These are phyloP conservation scores for Chaetoceros tenuissimus DNA, from an alignment of 108 stramenopile genomes.

Conservation along the genomic window DNA sequence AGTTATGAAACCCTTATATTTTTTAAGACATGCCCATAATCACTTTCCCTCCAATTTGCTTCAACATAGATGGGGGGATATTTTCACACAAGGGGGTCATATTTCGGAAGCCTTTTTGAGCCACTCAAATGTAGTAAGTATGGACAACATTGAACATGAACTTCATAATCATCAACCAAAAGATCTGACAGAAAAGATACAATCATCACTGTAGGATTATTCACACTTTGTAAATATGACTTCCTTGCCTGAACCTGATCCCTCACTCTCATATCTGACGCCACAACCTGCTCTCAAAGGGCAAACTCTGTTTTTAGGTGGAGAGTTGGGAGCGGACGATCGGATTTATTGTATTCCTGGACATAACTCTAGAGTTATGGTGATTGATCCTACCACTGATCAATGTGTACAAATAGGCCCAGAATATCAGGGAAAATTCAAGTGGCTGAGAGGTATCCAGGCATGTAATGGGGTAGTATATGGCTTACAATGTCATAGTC, in stretches of 20 bases:
- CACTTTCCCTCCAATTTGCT: too few species aligned
- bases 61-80: too few species aligned
- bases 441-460: conserved; percentile 79
- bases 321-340: conserved; percentile 54
- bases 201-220: too few species aligned
- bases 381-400: conserved; percentile 50
- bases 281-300: conserved; percentile 10
- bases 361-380: conserved; percentile 49
- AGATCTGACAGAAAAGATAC: too few species aligned
- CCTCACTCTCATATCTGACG: conserved; percentile 1
- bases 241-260: not conserved
- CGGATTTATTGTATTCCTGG: conserved; percentile 85
- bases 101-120: too few species aligned
- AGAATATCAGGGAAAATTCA: conserved; percentile 53
- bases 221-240: too few species aligned
- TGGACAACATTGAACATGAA: too few species aligned
- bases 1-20: too few species aligned
- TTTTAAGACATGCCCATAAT: too few species aligned
- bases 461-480: conserved; percentile 57
- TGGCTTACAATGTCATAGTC: conserved; percentile 80
- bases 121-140: too few species aligned
- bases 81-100: too few species aligned
- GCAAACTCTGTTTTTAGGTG: conserved; percentile 64
- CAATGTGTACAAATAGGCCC: conserved; percentile 61
- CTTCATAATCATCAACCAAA: too few species aligned